phyloP scores from a whole-genome alignment of 2,329 filamentous ascomycete species.

The Dothistroma pini region DNA sequence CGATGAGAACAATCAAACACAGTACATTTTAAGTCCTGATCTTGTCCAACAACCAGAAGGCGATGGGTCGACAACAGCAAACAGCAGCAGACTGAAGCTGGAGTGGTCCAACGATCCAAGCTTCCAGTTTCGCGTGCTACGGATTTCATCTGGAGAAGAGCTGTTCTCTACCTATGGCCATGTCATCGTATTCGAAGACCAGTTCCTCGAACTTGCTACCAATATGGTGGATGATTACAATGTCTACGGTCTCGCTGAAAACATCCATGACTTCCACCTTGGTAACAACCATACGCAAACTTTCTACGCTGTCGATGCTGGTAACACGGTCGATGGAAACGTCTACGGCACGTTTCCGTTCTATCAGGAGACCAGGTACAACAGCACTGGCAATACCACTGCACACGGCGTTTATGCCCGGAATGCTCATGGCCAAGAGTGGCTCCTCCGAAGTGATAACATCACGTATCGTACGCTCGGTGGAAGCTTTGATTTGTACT shows the following conservation, averaged over 20 bases:
- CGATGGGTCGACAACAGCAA: slow-evolving; percentile 18
- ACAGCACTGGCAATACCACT: slow-evolving; percentile 14
- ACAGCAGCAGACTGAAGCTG: slow-evolving; percentile 26
- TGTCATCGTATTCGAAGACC: slow-evolving; percentile 30
- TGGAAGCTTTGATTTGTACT: slow-evolving; percentile 64
- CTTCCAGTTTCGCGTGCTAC: slow-evolving; percentile 30
- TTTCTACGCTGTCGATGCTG: slow-evolving; percentile 31
- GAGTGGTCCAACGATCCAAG: slow-evolving; percentile 29
- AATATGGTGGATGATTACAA: slow-evolving; percentile 27
- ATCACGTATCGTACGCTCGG: slow-evolving; percentile 33
- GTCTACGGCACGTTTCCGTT: slow-evolving; percentile 33
- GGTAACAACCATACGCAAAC: slow-evolving; percentile 32
- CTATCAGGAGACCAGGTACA: slow-evolving; percentile 34
- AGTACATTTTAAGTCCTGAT: slow-evolving; percentile 18
- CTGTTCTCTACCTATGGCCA: slow-evolving; percentile 31
- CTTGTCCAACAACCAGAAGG: slow-evolving; percentile 14
- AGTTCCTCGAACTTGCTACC: slow-evolving; percentile 31
- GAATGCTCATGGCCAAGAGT: slow-evolving; percentile 35
- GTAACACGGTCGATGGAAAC: slow-evolving; percentile 25
- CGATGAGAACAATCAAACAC: slow-evolving; percentile 17
- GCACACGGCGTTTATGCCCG: slow-evolving; percentile 35
- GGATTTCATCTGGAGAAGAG: slow-evolving; percentile 18
- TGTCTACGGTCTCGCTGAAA: slow-evolving; percentile 31
- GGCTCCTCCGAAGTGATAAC: slow-evolving; percentile 27
- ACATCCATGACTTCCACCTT: slow-evolving; percentile 27